These are phyloP conservation scores for Rubia tinctorum DNA, from an alignment of 305 asterid genomes.

Conservation along the genomic window DNA sequence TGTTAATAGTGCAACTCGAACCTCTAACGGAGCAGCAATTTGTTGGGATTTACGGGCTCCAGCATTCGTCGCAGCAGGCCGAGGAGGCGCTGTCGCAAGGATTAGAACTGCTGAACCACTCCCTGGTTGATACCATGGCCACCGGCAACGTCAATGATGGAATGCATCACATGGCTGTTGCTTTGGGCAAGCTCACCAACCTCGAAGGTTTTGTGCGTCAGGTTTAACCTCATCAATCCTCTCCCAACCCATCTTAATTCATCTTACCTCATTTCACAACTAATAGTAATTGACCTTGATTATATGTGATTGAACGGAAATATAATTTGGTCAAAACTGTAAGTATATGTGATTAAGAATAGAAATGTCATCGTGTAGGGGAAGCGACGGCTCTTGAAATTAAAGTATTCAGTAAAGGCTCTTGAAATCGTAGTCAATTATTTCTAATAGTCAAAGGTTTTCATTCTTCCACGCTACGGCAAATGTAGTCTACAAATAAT, in stretches of 20 bases:
- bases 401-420: not conserved
- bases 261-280: conserved; percentile 4
- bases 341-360: too few species aligned
- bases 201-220: conserved; percentile 92
- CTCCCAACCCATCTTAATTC: not conserved
- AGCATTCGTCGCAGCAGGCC: conserved; percentile 88
- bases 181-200: conserved; percentile 77
- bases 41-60: conserved; percentile 79
- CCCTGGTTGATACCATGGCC: conserved; percentile 64
- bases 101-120: conserved; percentile 81
- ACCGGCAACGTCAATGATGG: conserved; percentile 50
- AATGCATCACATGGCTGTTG: conserved; percentile 88
- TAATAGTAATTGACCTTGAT: not conserved
- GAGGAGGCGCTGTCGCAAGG: conserved; percentile 95
- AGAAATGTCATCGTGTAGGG: too few species aligned
- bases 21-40: conserved; percentile 91
- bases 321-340: too few species aligned
- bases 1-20: conserved; percentile 72
- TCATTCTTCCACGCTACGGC: too few species aligned
- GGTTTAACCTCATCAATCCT: conserved; percentile 25
- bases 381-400: not conserved
- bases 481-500: too few species aligned
- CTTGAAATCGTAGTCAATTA: too few species aligned
- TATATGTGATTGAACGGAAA: too few species aligned
- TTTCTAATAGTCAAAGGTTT: too few species aligned